Evolutionary conservation across 345 rosid genomes (phyloP), one percentile per base, ranked within the genome.

Genomic region (Ceriops zippeliana): DNA sequence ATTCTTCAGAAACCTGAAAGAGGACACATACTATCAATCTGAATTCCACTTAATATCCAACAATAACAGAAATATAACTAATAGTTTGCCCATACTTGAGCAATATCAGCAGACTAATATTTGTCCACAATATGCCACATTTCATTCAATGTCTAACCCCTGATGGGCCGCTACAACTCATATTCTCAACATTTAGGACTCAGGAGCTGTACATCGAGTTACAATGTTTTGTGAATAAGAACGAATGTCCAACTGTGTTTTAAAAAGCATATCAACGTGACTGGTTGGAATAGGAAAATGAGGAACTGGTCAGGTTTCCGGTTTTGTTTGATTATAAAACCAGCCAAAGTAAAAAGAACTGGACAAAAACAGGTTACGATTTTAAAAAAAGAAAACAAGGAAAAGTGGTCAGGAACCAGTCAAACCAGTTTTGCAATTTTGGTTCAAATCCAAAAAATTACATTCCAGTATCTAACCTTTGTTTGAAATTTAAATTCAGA

Each of bases 1-100:
- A 93, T 78, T 91, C 97, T 74, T 89, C 96, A 67, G 96, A 88
- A 77, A 93, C 96, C 97, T 91, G 87, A 79, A 72, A 79, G 31
- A 52, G 47, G 62, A 63, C 66, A 64, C 38, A 69, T 20, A 57
- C 22, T 64, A 70, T 57, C 31, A 67, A 52, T 72, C 57, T 52
- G 17, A 22, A 38, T 27, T 32, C 30, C 7, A 52, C n/a, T 65
- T 53, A 62, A 27, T 42, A 67, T 52, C 38, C 51, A 42, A 22
- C 13, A 24, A 2, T 21, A 52, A 62, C 16, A 19, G 49, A 24
- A 32, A 68, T 21, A 61, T 11, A 62, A 52, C 24, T 20, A 46
- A 37, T 30, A 52, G 4, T 58, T 24, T 19, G 15, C 52, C 26
- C 17, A 26, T 9, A 64, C 22, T 64, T 28, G 30, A 21, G 31